Evolutionary conservation across 2,329 filamentous ascomycete species (phyloP).

Genomic region (Trichoderma sp.): DNA sequence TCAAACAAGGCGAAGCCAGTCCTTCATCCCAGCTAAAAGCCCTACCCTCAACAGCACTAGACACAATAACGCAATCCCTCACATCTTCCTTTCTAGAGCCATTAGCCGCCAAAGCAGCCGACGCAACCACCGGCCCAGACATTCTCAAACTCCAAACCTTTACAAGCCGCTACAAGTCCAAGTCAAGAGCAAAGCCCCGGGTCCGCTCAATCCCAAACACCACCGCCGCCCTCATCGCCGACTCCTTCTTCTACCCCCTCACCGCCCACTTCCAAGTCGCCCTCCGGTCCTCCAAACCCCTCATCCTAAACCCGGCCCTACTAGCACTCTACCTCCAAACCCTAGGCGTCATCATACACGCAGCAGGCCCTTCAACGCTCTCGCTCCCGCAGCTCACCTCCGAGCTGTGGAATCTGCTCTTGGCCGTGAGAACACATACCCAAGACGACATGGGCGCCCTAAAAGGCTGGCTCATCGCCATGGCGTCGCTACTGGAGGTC

Average conservation of each 20-base stretch:
- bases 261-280: constrained; percentile 76
- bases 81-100: constrained; percentile 76
- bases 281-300: constrained; percentile 51
- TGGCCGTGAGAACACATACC: constrained; percentile 63
- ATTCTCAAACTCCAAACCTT: constrained; percentile 88
- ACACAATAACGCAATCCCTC: constrained; percentile 67
- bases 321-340: constrained; percentile 84
- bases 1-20: constrained; percentile 29
- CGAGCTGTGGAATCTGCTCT: constrained; percentile 81
- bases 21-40: constrained; percentile 48
- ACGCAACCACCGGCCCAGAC: constrained; percentile 76
- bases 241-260: constrained; percentile 84
- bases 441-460: constrained; percentile 67
- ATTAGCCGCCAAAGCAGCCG: constrained; percentile 77
- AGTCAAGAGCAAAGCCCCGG: constrained; percentile 41
- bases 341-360: constrained; percentile 77
- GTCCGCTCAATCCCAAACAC: constrained; percentile 69
- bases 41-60: constrained; percentile 61
- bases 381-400: constrained; percentile 77
- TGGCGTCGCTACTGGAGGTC: constrained; percentile 79
- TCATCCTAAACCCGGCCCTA: constrained; percentile 73
- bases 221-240: constrained; percentile 72
- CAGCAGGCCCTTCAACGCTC: constrained; percentile 77
- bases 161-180: constrained; percentile 58
- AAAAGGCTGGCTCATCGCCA: constrained; percentile 73